phyloP scores from a whole-genome alignment of 805 yeast species.

The Wickerhamomyces queroliae region DNA sequence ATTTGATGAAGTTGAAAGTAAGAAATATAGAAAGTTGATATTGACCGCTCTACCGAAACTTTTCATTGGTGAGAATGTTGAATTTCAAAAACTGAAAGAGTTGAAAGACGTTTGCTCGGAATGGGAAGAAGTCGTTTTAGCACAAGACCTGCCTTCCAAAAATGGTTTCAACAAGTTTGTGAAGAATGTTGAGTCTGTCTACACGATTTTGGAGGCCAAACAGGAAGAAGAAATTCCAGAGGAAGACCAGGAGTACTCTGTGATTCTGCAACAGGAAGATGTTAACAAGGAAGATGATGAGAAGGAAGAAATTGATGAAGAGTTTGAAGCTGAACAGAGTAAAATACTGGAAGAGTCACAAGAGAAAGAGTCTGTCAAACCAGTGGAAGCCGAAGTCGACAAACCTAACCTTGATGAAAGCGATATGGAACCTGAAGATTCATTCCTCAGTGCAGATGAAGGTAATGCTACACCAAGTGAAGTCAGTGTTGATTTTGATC shows the following conservation, averaged over 20 bases:
- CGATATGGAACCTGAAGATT: background rate
- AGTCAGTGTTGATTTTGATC: background rate
- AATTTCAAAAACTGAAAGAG: constrained; percentile 20
- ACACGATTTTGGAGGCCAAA: constrained; percentile 14
- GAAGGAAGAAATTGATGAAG: constrained; percentile 13
- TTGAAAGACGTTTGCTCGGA: constrained; percentile 23
- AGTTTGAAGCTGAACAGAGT: constrained; percentile 15
- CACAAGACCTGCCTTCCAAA: constrained; percentile 26
- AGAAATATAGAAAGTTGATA: constrained; percentile 49
- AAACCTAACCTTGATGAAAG: background rate
- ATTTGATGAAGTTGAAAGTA: constrained; percentile 39
- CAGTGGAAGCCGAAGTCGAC: background rate
- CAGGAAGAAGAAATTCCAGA: constrained; percentile 13
- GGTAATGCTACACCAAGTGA: constrained; percentile 1
- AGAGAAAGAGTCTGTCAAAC: background rate
- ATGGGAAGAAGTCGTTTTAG: constrained; percentile 23
- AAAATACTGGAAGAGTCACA: background rate
- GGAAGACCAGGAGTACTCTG: constrained; percentile 20
- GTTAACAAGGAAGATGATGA: constrained; percentile 16
- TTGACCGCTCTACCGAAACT: constrained; percentile 46
- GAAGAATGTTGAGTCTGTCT: constrained; percentile 13
- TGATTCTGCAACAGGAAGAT: constrained; percentile 19
- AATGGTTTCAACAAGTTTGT: constrained; percentile 29
- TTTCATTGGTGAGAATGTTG: constrained; percentile 29
- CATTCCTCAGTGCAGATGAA: background rate